These are phyloP conservation scores for Auricularia heimuer DNA, from an alignment of 768 basidiomycete genomes.

Conservation along the genomic window DNA sequence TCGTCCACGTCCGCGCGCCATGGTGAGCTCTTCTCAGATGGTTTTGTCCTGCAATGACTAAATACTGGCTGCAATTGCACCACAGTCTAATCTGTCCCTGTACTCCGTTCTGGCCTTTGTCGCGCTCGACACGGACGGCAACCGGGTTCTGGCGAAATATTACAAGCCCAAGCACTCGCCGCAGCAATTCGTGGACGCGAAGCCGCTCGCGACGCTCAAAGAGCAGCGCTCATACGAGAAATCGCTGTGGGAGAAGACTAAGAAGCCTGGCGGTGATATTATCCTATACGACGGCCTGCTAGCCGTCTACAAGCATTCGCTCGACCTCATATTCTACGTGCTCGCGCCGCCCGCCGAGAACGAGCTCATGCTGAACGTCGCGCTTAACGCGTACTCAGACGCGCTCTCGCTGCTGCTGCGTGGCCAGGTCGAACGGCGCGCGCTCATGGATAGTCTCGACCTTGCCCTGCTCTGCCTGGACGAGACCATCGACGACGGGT, in stretches of 20 bases:
- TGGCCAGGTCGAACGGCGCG: constrained; percentile 91
- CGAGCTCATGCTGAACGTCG: constrained; percentile 89
- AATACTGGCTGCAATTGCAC: background rate
- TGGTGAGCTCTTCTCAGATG: too few species aligned
- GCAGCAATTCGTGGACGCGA: constrained; percentile 39
- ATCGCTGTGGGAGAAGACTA: constrained; percentile 90
- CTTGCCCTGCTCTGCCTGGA: constrained; percentile 86
- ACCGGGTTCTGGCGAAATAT: constrained; percentile 93
- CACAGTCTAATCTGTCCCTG: constrained; percentile 64
- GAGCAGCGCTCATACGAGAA: constrained; percentile 96
- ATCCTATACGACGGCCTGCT: constrained; percentile 84
- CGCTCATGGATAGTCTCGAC: constrained; percentile 89
- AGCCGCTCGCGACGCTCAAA: constrained; percentile 61
- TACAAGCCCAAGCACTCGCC: constrained; percentile 66
- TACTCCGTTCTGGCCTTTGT: constrained; percentile 83
- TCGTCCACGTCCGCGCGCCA: too few species aligned
- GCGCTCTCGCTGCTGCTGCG: constrained; percentile 77
- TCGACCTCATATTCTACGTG: constrained; percentile 93
- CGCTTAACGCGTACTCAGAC: constrained; percentile 76
- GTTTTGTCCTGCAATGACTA: background rate
- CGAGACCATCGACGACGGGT: constrained; percentile 99
- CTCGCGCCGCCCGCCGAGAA: constrained; percentile 77
- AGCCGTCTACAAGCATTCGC: constrained; percentile 88
- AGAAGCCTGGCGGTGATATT: constrained; percentile 89
- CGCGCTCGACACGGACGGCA: constrained; percentile 91